Evolutionary conservation across 2,329 filamentous ascomycete genomes (phyloP), one percentile per base, ranked within the genome.

Genomic region (Fusarium citri): DNA sequence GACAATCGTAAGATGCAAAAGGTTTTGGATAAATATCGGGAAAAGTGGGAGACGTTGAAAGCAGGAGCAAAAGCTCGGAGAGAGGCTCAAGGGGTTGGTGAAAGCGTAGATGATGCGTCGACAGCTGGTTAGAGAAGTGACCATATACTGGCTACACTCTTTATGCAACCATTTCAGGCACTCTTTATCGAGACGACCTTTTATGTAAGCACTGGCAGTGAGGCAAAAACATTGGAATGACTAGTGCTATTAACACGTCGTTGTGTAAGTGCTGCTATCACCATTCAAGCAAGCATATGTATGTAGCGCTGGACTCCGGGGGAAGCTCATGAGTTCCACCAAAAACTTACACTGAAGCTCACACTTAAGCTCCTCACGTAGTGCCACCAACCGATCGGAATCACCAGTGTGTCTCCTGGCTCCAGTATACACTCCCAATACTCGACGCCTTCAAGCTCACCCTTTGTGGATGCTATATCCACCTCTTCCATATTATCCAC

Each of bases 341-440:
- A 99, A 77, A 98, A 98, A 77, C 94, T 98, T 15, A 98, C 94
- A 72, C 94, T 98, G 76, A 97, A 94, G 76, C 95, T 97, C 22
- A 93, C 88, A 59, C 89, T 94, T 75, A 98, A 78, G 51, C 94
- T 94, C 64, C 92, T 86, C 6, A 98, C 93, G 79, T 98, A 98
- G 83, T 99, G 96, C 96, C 96, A 99, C 95, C 96, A 99, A 1
- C 95, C 96, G 8, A 93, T 86, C 0, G 96, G 96, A 55, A 99
- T 93, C 77, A 97, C 96, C 55, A 99, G 78, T 69, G 90, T 92
- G 55, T 99, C 94, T 0, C 95, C 96, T 1, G 92, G 91, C 30
- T 86, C 88, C 8, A 99, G 81, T 3, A 98, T 86, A 59, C 90
- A 90, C 76, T 99, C 96, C 34, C 92, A 81, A 76, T 91, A 95